Evolutionary conservation across 2,329 filamentous ascomycete genomes (phyloP), one percentile per base, ranked within the genome.

Genomic region (Aspergillus neoniger): DNA sequence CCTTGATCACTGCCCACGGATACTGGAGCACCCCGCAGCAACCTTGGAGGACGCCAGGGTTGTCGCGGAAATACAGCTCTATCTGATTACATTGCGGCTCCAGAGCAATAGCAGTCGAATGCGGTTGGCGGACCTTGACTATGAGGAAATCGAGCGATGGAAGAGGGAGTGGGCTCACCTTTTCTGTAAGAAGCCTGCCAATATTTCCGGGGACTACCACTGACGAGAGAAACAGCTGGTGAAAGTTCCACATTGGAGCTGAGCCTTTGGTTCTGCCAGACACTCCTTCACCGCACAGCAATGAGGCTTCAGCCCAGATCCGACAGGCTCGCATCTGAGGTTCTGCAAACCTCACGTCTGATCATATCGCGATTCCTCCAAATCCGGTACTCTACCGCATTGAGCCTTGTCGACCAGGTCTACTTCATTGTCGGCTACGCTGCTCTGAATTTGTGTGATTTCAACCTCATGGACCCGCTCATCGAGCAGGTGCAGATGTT

Each of bases 381-480:
- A 57, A 66, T 69, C 30, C 69, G 66, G 25, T 72, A 70, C 44
- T 66, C 69, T 2, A 63, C 65, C 19, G 67, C 72, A 0, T 67
- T 72, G 9, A 66, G 67, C 36, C 51, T 72, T 39, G 67, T 72
- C 23, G 73, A 74, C 53, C 71, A 75, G 32, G 61, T 70, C 21
- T 75, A 74, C 56, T 74, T 72, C 59, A 70, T 75, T 15, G 67
- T 74, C 32, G 70, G 70, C 60, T 75, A 75, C 44, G 72, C 73
- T 19, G 71, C 73, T 14, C 64, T 75, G n/a, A 75, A 72, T 4
- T 65, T 75, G 15, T 75, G 72, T 59, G 72, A 75, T 52, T 74
- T 73, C 55, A 74, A 67, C 30, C 59, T 71, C 28, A 61, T 70
- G 14, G 72, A 74, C 48, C 69, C 72, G 2, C 63, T 74, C 3